Percentiles rank a stretch among this genome's conserved stretches.
Evolutionary conservation across 2,329 filamentous ascomycete genomes (phyloP).

Genomic region (Coniella vitis): DNA sequence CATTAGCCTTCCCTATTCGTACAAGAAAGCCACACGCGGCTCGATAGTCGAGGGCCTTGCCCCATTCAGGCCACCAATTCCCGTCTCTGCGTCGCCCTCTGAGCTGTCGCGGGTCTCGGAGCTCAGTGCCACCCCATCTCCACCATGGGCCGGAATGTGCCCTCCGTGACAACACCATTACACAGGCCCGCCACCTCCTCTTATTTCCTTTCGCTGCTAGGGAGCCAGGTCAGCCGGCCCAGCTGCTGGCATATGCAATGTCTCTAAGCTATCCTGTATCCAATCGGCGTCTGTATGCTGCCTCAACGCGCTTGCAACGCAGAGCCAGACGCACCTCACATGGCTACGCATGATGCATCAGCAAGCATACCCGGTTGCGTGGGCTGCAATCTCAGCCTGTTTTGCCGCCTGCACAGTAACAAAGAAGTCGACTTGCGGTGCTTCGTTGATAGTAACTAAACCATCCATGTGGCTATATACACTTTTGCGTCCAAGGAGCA

Average conservation of each 20-base stretch:
- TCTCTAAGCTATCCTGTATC: neutral
- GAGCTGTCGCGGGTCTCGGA: neutral
- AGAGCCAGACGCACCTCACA: neutral
- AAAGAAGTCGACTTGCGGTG: neutral
- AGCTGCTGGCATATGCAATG: neutral
- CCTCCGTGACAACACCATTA: neutral
- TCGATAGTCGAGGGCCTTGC: neutral
- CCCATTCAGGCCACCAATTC: neutral
- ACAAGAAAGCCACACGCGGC: neutral
- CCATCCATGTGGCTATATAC: too few species aligned
- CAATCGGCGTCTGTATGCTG: neutral
- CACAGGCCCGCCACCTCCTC: neutral
- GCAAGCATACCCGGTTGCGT: neutral
- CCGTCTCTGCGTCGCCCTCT: neutral
- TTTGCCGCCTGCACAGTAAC: neutral
- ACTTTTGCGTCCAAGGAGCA: too few species aligned
- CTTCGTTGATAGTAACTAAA: neutral
- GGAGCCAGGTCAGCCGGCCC: neutral
- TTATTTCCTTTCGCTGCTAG: too few species aligned
- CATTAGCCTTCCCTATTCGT: conserved; percentile 2
- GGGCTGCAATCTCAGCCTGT: conserved; percentile 2
- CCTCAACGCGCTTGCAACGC: neutral
- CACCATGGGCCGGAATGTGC: neutral
- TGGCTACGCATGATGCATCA: neutral
- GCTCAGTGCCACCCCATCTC: neutral